These are phyloP conservation scores for Xylaria digitata DNA, from an alignment of 2,329 filamentous ascomycete genomes.

Conservation along the genomic window DNA sequence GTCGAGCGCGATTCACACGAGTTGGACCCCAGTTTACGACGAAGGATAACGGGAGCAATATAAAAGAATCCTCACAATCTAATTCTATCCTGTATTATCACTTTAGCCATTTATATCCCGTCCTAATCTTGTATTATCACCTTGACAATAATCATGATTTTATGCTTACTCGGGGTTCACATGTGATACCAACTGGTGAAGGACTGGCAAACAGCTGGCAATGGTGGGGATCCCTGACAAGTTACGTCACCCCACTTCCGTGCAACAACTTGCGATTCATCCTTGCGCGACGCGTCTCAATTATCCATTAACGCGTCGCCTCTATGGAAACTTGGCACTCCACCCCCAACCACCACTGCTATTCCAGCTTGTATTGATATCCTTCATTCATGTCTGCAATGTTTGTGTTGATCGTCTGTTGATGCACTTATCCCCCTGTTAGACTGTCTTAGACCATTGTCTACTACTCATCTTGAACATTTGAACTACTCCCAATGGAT, in stretches of 20 bases:
- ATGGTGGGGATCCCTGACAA: neutral
- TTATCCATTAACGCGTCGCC: constrained; percentile 36
- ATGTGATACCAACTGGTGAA: neutral
- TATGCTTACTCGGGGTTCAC: no score
- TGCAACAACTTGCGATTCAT: neutral
- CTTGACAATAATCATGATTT: no score
- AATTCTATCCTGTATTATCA: neutral
- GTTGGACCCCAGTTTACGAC: constrained; percentile 39
- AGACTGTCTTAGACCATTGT: constrained; percentile 5
- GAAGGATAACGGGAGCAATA: constrained; percentile 30
- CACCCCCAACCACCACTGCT: neutral
- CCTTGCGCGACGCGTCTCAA: constrained; percentile 39
- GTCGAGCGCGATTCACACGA: constrained; percentile 23
- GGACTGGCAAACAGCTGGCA: neutral
- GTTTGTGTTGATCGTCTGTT: constrained; percentile 5
- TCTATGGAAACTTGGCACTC: constrained; percentile 26
- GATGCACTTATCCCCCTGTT: neutral
- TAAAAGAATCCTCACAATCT: neutral
- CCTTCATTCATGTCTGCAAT: neutral
- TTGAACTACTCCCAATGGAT: constrained; percentile 30
- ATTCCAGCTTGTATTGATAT: neutral
- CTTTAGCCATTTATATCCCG: neutral
- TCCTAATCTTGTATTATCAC: neutral
- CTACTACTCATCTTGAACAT: constrained; percentile 5
- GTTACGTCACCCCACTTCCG: constrained; percentile 40